Percentiles rank a stretch among this genome's conserved stretches.
Evolutionary conservation across 208 protist genomes (phyloP).

Genomic region (Sergeia podlipaevii): DNA sequence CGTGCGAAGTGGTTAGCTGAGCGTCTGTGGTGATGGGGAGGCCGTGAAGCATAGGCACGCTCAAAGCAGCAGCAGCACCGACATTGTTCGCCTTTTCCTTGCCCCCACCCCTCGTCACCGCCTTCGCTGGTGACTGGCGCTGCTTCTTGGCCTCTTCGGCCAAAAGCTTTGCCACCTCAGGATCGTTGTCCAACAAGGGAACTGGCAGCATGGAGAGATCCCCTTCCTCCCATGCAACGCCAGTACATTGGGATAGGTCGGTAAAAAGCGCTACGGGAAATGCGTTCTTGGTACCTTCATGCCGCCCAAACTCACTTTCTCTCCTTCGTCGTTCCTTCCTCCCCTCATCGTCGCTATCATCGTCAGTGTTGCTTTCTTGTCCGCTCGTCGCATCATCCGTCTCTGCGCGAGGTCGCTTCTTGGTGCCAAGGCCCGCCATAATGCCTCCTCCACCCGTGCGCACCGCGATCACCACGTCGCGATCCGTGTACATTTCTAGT

Average conservation of each 20-base stretch:
- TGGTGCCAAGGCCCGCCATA: conserved; percentile 29
- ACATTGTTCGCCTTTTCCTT: not conserved
- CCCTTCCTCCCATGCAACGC: conserved; percentile 24
- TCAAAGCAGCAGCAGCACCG: not conserved
- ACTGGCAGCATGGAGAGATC: conserved; percentile 13
- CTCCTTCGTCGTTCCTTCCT: not conserved
- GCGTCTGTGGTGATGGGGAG: conserved; percentile 18
- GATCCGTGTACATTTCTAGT: conserved; percentile 24
- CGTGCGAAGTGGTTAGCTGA: conserved; percentile 12
- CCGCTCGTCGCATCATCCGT: conserved; percentile 2
- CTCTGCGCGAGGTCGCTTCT: conserved; percentile 9
- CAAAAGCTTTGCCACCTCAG: too few relatives aligned
- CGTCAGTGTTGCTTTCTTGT: not conserved
- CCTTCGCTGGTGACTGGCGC: too few relatives aligned
- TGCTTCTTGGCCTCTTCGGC: too few relatives aligned
- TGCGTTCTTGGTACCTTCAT: not conserved
- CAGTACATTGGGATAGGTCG: conserved; percentile 18
- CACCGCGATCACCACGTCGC: conserved; percentile 22
- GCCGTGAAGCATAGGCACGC: not conserved
- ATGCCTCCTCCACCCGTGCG: conserved; percentile 20
- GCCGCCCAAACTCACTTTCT: not conserved
- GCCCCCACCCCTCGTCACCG: too few relatives aligned
- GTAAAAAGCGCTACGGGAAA: conserved; percentile 8
- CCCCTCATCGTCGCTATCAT: conserved; percentile 9
- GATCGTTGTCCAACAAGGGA: too few relatives aligned